Evolutionary conservation across 208 protist species (phyloP).

Genomic region (Leptomonas pyrrhocoris): DNA sequence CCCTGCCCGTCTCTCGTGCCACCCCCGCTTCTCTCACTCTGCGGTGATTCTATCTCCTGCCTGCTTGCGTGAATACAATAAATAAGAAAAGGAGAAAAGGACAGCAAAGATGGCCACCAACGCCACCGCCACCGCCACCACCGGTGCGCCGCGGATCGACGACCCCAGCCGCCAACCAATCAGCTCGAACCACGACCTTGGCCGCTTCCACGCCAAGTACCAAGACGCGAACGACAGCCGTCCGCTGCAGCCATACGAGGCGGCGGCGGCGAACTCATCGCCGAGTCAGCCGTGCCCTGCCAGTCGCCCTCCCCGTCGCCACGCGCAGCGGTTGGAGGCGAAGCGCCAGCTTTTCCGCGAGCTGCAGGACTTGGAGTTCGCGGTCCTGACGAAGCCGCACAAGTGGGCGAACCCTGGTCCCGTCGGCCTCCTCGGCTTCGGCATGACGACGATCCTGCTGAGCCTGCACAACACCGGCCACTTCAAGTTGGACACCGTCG

Average conservation of each 20-base stretch:
- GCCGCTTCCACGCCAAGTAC: conserved; percentile 9
- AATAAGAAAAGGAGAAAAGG: neutral
- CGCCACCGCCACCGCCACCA: neutral
- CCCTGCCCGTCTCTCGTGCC: no score
- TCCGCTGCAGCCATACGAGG: conserved; percentile 1
- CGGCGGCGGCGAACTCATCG: neutral
- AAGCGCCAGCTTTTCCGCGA: conserved; percentile 3
- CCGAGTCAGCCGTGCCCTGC: neutral
- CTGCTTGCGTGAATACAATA: no score
- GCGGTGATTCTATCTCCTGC: no score
- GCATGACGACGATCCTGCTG: conserved; percentile 64
- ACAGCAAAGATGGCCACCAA: neutral
- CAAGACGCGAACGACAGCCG: neutral
- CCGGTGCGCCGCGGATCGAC: neutral
- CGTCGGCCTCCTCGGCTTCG: conserved; percentile 55
- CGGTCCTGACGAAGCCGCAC: conserved; percentile 15
- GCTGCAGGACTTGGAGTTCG: conserved; percentile 9
- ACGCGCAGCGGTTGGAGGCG: conserved; percentile 1
- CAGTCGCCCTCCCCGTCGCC: neutral
- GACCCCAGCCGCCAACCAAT: conserved; percentile 6
- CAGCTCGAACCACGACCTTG: conserved; percentile 3
- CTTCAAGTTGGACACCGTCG: conserved; percentile 35
- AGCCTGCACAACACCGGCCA: conserved; percentile 55
- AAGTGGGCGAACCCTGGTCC: conserved; percentile 43
- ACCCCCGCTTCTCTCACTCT: no score